Conservation (phyloP, 2,329 filamentous ascomycete species). For the Sarocladium brachiariae region DNA sequence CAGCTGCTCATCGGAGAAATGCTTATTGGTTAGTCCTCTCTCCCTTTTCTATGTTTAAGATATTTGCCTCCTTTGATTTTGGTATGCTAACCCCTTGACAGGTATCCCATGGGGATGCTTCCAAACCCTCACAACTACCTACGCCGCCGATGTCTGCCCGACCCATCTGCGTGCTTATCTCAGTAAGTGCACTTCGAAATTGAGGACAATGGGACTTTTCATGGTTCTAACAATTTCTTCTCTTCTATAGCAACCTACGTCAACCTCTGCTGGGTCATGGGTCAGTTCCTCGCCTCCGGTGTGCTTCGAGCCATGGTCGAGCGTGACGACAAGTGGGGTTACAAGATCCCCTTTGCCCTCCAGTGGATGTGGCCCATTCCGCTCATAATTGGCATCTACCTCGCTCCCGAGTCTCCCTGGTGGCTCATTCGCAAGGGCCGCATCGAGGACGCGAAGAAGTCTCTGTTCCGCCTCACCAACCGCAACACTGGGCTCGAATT, state of each 20-base stretch:
- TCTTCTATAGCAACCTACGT: conserved; percentile 23
- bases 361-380: conserved; percentile 37
- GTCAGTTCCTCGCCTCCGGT: conserved; percentile 32
- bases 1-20: conserved; percentile 39
- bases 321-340: conserved; percentile 30
- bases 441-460: conserved; percentile 27
- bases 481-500: conserved; percentile 28
- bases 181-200: conserved; percentile 16
- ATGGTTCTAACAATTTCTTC: neutral
- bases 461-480: conserved; percentile 31
- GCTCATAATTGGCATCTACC: conserved; percentile 26
- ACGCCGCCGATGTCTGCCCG: conserved; percentile 41
- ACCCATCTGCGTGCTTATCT: conserved; percentile 41
- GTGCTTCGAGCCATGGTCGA: conserved; percentile 30
- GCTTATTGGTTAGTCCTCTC: conserved; percentile 38
- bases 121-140: conserved; percentile 39
- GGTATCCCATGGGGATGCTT: conserved; percentile 27
- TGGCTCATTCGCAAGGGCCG: conserved; percentile 32
- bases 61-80: no score
- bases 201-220: neutral
- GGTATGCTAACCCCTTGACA: neutral
- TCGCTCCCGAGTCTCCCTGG: conserved; percentile 38
- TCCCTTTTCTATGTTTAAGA: no score
- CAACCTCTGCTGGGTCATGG: conserved; percentile 24
- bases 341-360: conserved; percentile 35